These are phyloP conservation scores for Pseudotulostoma volvatum DNA, from an alignment of 495 filamentous ascomycete species.

Conservation along the genomic window DNA sequence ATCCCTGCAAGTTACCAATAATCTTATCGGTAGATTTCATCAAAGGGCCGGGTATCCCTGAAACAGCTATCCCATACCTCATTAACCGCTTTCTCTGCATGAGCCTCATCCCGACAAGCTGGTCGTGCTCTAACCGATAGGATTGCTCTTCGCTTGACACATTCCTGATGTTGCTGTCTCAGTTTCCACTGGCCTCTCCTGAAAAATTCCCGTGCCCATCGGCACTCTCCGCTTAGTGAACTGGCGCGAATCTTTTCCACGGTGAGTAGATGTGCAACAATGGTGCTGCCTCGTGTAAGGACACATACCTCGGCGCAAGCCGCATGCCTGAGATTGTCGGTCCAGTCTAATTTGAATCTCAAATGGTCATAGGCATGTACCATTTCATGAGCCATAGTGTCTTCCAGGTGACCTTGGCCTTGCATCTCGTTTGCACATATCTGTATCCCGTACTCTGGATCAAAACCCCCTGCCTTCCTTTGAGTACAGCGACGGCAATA, in stretches of 20 bases:
- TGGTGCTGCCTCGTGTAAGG: no score
- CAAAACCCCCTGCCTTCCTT: slow-evolving; percentile 61
- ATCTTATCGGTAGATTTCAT: slow-evolving; percentile 79
- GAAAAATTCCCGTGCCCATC: slow-evolving; percentile 78
- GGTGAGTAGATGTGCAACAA: neutral
- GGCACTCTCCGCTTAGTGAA: slow-evolving; percentile 82
- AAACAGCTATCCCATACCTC: slow-evolving; percentile 98
- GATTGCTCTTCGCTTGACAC: slow-evolving; percentile 66
- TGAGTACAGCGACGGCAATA: slow-evolving; percentile 61
- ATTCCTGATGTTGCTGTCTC: slow-evolving; percentile 85
- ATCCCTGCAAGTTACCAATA: no score
- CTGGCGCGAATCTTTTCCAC: slow-evolving; percentile 64
- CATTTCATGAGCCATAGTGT: slow-evolving; percentile 94
- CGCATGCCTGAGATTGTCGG: slow-evolving; percentile 63
- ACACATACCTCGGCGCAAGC: slow-evolving; percentile 78
- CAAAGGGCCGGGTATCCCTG: slow-evolving; percentile 81
- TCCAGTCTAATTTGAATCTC: slow-evolving; percentile 74
- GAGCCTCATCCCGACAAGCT: slow-evolving; percentile 66
- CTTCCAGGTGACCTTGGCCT: slow-evolving; percentile 63
- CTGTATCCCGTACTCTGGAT: slow-evolving; percentile 66
- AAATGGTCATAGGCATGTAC: slow-evolving; percentile 93
- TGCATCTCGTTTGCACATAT: slow-evolving; percentile 79
- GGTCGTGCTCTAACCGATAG: slow-evolving; percentile 59
- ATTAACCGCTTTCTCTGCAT: slow-evolving; percentile 78
- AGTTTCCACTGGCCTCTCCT: slow-evolving; percentile 68